These are phyloP conservation scores for Fusarium nurragi DNA, from an alignment of 2,329 filamentous ascomycete genomes.

Conservation along the genomic window DNA sequence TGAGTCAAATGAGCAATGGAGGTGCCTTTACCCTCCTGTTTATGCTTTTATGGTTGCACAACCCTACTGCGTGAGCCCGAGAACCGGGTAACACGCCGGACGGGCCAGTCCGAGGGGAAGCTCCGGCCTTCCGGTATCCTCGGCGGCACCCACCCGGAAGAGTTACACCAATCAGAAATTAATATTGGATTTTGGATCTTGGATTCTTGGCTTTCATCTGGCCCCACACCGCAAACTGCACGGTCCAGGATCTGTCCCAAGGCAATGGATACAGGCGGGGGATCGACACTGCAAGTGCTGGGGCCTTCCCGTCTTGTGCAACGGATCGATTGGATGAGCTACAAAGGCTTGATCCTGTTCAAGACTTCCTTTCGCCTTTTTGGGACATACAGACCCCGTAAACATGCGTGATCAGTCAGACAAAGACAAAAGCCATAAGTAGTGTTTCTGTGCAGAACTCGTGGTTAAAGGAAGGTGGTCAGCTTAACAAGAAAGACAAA, in stretches of 20 bases:
- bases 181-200: neutral
- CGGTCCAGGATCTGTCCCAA: slow-evolving; percentile 12
- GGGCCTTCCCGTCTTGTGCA: neutral
- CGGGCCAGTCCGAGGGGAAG: slow-evolving; percentile 26
- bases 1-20: slow-evolving; percentile 1
- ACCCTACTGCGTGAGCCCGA: neutral
- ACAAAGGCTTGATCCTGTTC: neutral
- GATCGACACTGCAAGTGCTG: slow-evolving; percentile 37
- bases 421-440: neutral
- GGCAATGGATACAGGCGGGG: slow-evolving; percentile 24
- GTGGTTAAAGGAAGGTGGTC: slow-evolving; percentile 1
- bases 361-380: neutral
- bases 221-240: neutral
- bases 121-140: slow-evolving; percentile 1
- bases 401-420: neutral
- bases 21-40: neutral
- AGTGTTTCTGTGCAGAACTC: neutral
- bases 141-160: slow-evolving; percentile 5
- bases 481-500: slow-evolving; percentile 4
- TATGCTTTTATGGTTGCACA: slow-evolving; percentile 7
- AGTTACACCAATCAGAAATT: neutral
- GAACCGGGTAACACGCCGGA: slow-evolving; percentile 18
- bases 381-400: neutral
- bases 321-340: neutral
- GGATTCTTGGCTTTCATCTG: neutral